Base-by-base conservation (phyloP, 2,329 filamentous ascomycete species). In the Microsporum canis region DNA sequence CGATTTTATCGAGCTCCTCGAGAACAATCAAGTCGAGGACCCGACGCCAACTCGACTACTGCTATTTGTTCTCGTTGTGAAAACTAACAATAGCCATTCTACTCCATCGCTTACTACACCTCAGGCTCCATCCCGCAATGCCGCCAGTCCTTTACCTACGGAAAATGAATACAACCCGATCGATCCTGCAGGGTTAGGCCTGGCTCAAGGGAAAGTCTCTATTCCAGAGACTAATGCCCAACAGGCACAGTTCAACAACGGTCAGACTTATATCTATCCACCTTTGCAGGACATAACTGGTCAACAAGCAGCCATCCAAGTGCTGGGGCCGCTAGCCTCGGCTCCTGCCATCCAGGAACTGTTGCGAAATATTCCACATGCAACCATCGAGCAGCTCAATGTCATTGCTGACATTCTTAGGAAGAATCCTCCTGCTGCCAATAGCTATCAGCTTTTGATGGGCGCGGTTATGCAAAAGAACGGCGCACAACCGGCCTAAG, bases 1-100 rank as follows among this genome's bases (percentile, higher is more conserved):
- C 0, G 88, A 91, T 64, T 96, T 96, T 68, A 84, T 96, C 72
- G 83, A 90, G 63, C 88, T 95, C 69, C 81, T 97, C n/a, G 86
- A 89, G 64, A 88, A 92, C 67, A 91, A 91, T 71, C 83, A 84
- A 34, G 82, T 96, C 36, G 88, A 91, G 51, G 81, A 83, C 62
- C 82, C 82, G 1, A 82, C 88, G 14, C 79, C 84, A 0, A 87
- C 95, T 66, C 85, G 89, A 0, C 84, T 94, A 76, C 78, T 99
- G 39, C 78, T 97, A 6, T 84, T 91, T 27, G 88, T 92, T 0
- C 88, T 97, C 64, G 89, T 96, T 2, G 89, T 95, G 65, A 84
- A 88, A 39, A 86, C 86, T 57, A 74, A 75, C 66, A 76, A 76
- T 39, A 76, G 71, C 8, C 75, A 68, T 36, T 65, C 73, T 31